Base-by-base conservation (phyloP, 805 yeast genomes). In the Metschnikowia shivogae region DNA sequence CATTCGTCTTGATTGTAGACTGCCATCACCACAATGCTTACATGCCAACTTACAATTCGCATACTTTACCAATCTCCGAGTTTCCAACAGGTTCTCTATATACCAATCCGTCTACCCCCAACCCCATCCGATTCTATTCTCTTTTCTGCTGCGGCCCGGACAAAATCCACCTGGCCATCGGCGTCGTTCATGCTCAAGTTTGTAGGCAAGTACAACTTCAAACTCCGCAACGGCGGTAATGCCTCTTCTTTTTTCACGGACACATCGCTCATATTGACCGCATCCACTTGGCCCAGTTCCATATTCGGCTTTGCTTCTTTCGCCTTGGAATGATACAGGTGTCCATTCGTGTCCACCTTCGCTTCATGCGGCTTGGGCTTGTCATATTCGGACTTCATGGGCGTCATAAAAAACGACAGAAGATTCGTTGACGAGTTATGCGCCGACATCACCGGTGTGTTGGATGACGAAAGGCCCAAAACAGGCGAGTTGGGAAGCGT, bases 211-310 rank as follows among this genome's bases (percentile, higher is more conserved):
- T 74, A 78, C 32, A 77, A 63, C 43, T 76, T 74, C 56, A 78
- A 65, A 31, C 80, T 73, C 40, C 78, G 60, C 39, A 78, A 60
- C 17, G 82, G 71, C 1, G 82, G 82, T 37, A 78, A 62, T n/a
- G 19, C 34, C 27, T 17, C 32, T 10, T 14, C n/a, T 10, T 37
- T 33, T 9, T 19, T 29, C 27, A 22, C 26, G 26, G 26, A 2
- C 26, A 2, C 26, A 22, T 22, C 8, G 2, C 26, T 3, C 26
- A 22, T 1, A 22, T 22, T 22, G 8, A 22, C 4, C 26, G 26
- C 26, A 22, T 22, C 26, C 26, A 22, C 8, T 22, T 22, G 26
- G 26, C 26, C 19, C 40, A 37, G 19, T 26, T n/a, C 30, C 34
- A 37, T 37, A 20, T 37, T 37, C 17, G 28, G 20, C 34, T 37